Conservation (phyloP, 2,329 filamentous ascomycete genomes). For the Malbranchea zuffiana region DNA sequence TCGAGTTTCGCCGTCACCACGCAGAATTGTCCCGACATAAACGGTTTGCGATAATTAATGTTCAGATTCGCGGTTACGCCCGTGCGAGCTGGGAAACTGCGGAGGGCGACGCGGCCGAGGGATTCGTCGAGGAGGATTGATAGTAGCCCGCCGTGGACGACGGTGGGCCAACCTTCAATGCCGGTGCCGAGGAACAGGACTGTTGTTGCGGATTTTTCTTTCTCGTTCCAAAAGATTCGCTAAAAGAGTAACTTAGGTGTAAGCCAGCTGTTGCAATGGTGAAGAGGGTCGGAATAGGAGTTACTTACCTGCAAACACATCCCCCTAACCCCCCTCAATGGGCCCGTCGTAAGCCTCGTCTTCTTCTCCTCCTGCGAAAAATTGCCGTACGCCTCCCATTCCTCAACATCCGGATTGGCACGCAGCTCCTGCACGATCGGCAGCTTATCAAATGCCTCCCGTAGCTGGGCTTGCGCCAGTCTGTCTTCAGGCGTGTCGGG, state of each 20-base stretch:
- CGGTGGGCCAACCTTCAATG: slow-evolving; percentile 57
- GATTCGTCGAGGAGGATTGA: slow-evolving; percentile 60
- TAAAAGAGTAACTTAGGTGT: slow-evolving; percentile 27
- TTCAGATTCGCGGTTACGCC: slow-evolving; percentile 49
- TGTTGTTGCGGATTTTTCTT: slow-evolving; percentile 47
- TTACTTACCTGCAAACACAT: slow-evolving; percentile 32
- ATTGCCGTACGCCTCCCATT: slow-evolving; percentile 30
- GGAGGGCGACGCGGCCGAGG: slow-evolving; percentile 51
- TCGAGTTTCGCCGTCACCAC: slow-evolving; percentile 43
- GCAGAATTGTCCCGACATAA: slow-evolving; percentile 52
- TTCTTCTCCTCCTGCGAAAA: slow-evolving; percentile 27
- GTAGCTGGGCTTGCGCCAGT: slow-evolving; percentile 22
- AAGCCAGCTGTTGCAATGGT: not conserved
- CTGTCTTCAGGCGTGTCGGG: slow-evolving; percentile 29
- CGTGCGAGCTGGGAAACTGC: slow-evolving; percentile 38
- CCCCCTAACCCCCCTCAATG: slow-evolving; percentile 31
- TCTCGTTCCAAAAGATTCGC: slow-evolving; percentile 53
- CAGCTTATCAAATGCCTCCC: slow-evolving; percentile 24
- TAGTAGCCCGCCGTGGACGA: slow-evolving; percentile 60
- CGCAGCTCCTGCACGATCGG: slow-evolving; percentile 31
- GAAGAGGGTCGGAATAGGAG: slow-evolving; percentile 1
- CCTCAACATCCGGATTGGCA: slow-evolving; percentile 30
- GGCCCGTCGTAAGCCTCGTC: slow-evolving; percentile 29
- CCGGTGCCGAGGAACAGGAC: slow-evolving; percentile 59
- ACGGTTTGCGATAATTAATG: slow-evolving; percentile 53